Evolutionary conservation across 78 protist species (phyloP).

Genomic region (Salpingoeca rosetta): DNA sequence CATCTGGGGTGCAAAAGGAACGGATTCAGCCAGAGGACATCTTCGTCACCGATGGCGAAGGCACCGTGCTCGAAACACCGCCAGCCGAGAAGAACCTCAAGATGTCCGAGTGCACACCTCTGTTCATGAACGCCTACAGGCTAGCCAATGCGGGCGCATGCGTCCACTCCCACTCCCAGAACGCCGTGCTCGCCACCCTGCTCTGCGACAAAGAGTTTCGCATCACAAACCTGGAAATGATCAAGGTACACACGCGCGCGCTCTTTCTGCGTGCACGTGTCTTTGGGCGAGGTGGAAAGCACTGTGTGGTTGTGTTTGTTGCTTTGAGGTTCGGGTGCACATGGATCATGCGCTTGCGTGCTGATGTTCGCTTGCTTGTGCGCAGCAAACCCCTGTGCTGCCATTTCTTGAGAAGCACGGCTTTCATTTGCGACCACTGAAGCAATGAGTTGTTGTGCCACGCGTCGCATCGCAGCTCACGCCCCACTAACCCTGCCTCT

Average conservation of each 20-base stretch:
- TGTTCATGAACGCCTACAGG: slow-evolving; percentile 59
- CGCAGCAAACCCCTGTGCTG: too few relatives aligned
- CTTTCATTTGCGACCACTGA: too few relatives aligned
- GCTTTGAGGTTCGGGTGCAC: too few relatives aligned
- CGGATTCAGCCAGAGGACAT: slow-evolving; percentile 59
- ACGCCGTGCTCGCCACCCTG: slow-evolving; percentile 67
- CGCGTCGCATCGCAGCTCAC: too few relatives aligned
- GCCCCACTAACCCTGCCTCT: too few relatives aligned
- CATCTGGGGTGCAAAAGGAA: slow-evolving; percentile 87
- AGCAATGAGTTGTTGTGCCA: too few relatives aligned
- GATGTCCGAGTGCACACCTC: slow-evolving; percentile 62
- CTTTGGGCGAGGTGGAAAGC: too few relatives aligned
- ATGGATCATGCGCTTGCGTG: too few relatives aligned
- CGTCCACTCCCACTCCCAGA: slow-evolving; percentile 75
- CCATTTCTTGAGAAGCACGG: too few relatives aligned
- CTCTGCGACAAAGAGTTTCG: slow-evolving; percentile 63
- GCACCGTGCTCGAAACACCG: slow-evolving; percentile 20
- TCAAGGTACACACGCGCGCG: slow-evolving; percentile 41
- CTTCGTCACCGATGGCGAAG: slow-evolving; percentile 51
- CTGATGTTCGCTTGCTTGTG: too few relatives aligned
- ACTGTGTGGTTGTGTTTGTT: too few relatives aligned
- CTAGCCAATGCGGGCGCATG: slow-evolving; percentile 70
- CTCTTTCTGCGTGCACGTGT: too few relatives aligned
- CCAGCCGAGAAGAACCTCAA: neutral
- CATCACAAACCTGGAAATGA: slow-evolving; percentile 79